Evolutionary conservation across 768 basidiomycete genomes (phyloP).

Genomic region (Austroboletus eburneus): DNA sequence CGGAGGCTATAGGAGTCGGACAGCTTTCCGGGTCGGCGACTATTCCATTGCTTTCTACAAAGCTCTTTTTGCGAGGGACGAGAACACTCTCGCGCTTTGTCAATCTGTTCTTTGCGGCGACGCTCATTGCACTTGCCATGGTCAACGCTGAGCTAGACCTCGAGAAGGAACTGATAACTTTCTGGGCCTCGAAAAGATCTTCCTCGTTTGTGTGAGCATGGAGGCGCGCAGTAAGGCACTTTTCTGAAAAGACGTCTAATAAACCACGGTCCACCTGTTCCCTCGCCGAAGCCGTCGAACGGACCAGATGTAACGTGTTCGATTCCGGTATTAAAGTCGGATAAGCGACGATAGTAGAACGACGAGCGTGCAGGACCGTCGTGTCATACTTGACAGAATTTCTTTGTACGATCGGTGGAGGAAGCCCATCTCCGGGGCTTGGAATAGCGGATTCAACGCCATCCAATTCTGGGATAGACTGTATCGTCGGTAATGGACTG

Average conservation of each 20-base stretch:
- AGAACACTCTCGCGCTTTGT: constrained; percentile 69
- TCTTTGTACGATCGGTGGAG: constrained; percentile 13
- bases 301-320: constrained; percentile 60
- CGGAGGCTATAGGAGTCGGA: neutral
- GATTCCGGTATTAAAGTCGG: constrained; percentile 46
- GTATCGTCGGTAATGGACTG: constrained; percentile 48
- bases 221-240: constrained; percentile 63
- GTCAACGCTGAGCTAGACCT: constrained; percentile 58
- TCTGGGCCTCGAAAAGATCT: constrained; percentile 56
- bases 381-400: constrained; percentile 16
- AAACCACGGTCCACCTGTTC: constrained; percentile 73
- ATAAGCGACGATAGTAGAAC: constrained; percentile 57
- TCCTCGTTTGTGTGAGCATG: constrained; percentile 61
- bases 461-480: constrained; percentile 51
- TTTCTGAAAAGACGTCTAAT: constrained; percentile 76
- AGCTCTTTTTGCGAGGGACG: constrained; percentile 55
- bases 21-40: constrained; percentile 16
- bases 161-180: constrained; percentile 41
- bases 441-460: constrained; percentile 10
- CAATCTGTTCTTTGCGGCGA: constrained; percentile 52
- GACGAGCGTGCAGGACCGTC: constrained; percentile 36
- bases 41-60: constrained; percentile 28
- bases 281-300: constrained; percentile 62
- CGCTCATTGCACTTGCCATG: constrained; percentile 51
- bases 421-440: constrained; percentile 3